Conservation (phyloP, 805 yeast species). For the Isabelozyma heimii region DNA sequence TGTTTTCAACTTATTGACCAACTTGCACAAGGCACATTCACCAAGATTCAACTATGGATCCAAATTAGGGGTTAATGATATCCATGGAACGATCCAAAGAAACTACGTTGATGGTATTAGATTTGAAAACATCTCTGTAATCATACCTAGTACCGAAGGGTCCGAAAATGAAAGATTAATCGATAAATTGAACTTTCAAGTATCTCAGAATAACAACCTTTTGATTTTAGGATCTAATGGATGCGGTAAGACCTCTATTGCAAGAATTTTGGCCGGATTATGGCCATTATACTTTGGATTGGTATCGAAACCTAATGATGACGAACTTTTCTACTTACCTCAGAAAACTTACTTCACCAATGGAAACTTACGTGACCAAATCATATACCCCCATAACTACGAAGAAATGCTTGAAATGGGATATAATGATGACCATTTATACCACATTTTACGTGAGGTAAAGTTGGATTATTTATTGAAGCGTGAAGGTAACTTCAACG, state of each 20-base stretch:
- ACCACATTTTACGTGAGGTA: conserved; percentile 68
- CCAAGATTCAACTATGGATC: conserved; percentile 51
- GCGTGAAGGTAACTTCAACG: conserved; percentile 58
- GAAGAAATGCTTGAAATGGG: conserved; percentile 76
- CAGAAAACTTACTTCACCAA: conserved; percentile 81
- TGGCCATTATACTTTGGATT: conserved; percentile 91
- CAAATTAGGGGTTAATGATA: conserved; percentile 43
- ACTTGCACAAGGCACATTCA: conserved; percentile 80
- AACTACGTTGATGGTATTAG: conserved; percentile 72
- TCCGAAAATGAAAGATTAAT: conserved; percentile 61
- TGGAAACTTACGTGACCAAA: conserved; percentile 87
- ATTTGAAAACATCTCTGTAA: conserved; percentile 77
- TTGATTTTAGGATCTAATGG: conserved; percentile 87
- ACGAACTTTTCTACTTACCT: conserved; percentile 74
- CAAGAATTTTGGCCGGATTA: conserved; percentile 78
- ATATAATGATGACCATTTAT: conserved; percentile 63
- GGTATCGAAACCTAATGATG: conserved; percentile 69
- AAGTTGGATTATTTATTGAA: conserved; percentile 75
- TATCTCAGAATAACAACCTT: conserved; percentile 63
- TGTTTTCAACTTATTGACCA: conserved; percentile 71
- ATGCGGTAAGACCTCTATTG: conserved; percentile 83
- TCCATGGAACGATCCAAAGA: conserved; percentile 77
- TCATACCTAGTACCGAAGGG: conserved; percentile 69
- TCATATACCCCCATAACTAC: conserved; percentile 81
- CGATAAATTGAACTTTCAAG: conserved; percentile 55